Evolutionary conservation across 495 filamentous ascomycete genomes (phyloP).

Genomic region (Neurospora sp.): DNA sequence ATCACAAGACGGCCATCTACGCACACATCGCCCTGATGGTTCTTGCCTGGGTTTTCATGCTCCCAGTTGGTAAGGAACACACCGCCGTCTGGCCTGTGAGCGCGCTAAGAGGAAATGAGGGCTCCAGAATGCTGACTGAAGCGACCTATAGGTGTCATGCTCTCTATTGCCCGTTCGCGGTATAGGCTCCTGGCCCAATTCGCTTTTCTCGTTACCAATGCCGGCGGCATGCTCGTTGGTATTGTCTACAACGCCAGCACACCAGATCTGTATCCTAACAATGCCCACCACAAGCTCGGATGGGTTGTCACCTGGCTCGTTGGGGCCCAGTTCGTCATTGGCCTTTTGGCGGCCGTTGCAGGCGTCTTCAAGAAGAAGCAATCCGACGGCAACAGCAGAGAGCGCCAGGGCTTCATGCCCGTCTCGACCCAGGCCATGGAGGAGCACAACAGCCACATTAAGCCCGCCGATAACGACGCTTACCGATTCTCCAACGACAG

Average conservation of each 20-base stretch:
- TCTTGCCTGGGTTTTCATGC: constrained; percentile 69
- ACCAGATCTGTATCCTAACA: constrained; percentile 80
- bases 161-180: constrained; percentile 73
- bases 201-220: constrained; percentile 64
- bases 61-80: constrained; percentile 60
- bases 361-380: constrained; percentile 20
- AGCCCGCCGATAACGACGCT: constrained; percentile 31
- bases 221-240: constrained; percentile 57
- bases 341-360: constrained; percentile 46
- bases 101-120: neutral
- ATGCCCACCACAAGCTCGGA: constrained; percentile 80
- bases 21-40: constrained; percentile 76
- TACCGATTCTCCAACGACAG: constrained; percentile 72
- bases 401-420: constrained; percentile 50
- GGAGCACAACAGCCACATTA: constrained; percentile 40
- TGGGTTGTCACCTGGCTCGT: constrained; percentile 74
- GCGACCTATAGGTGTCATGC: constrained; percentile 59
- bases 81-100: neutral
- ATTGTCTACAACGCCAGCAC: constrained; percentile 74
- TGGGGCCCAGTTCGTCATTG: constrained; percentile 56
- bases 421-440: constrained; percentile 59
- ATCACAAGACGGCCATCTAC: constrained; percentile 57
- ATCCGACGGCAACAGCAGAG: constrained; percentile 17
- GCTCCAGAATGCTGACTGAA: constrained; percentile 12
- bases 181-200: constrained; percentile 65